Evolutionary conservation across 495 filamentous ascomycete species (phyloP), one percentile per base, ranked within the genome.

Genomic region (Bryoglossum gracile): DNA sequence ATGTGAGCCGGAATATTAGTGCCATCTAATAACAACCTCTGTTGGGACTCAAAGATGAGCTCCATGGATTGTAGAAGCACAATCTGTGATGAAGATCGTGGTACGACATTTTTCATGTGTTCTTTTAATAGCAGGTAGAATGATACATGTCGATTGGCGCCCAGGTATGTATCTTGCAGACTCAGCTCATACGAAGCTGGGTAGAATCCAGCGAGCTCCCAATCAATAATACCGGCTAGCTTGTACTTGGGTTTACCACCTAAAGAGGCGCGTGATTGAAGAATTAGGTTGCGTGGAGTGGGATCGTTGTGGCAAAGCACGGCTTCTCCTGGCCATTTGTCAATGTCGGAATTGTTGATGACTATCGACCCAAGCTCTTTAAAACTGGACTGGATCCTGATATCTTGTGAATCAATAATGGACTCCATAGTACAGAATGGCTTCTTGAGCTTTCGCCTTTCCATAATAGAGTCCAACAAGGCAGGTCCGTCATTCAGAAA

Each of bases 271-370:
- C 19, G 9, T 13, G 35, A 19, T 28, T 41, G 47, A 32, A 57
- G 32, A 14, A 57, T 54, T 9, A 60, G 24, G 43, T 60, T 57
- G 40, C 50, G 47, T 28, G 54, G 55, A 35, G 8, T 52, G 14
- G 55, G 46, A 48, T 60, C 54, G 38, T 60, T 57, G 34, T 57
- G 55, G 57, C 54, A 60, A 37, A 57, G 36, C 18, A 60, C 57
- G 18, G 57, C 54, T 51, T 55, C 43, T 11, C 26, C 16, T 19
- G 43, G 43, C 55, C 50, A 60, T 35, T 46, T 24, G 1, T 41
- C 43, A 4, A 50, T 53, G 19, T 56, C 44, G 8, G 48, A 49
- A 3, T 46, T 38, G 8, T 36, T 36, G 53, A 56, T 48, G 32
- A 30, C 34, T 16, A 21, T 11, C 14, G 40, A 49, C 14, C 43